A percentile compares a stretch with the other conserved stretches of the same genome.
phyloP scores from a whole-genome alignment of 228 moss, liverwort and hornwort genomes.

The Sphagnum fallax region DNA sequence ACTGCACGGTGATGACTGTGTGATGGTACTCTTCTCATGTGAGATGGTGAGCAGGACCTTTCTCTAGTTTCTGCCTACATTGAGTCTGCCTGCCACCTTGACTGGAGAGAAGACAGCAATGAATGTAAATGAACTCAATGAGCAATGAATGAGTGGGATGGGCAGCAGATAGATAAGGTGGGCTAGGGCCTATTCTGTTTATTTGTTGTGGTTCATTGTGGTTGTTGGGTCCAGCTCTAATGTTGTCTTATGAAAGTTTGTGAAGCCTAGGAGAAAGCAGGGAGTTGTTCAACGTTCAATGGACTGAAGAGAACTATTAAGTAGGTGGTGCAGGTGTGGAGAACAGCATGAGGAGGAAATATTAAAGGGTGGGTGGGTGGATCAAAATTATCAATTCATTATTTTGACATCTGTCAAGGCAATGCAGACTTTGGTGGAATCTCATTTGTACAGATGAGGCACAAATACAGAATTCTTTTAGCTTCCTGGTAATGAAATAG shows the following conservation, averaged over 20 bases:
- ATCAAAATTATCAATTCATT: conserved; percentile 32
- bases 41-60: conserved; percentile 3
- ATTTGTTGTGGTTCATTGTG: not conserved
- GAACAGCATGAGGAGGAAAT: conserved; percentile 28
- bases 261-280: conserved; percentile 2
- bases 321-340: conserved; percentile 19
- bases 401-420: conserved; percentile 51
- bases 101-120: not conserved
- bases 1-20: conserved; percentile 53
- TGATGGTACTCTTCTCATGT: conserved; percentile 14
- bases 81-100: not conserved
- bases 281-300: conserved; percentile 12
- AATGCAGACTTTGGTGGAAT: conserved; percentile 40
- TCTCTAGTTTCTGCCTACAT: not conserved
- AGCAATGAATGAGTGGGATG: conserved; percentile 1
- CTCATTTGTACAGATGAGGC: conserved; percentile 62
- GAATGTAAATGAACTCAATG: not conserved
- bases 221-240: not conserved
- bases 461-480: conserved; percentile 52
- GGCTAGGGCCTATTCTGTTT: not conserved
- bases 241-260: not conserved
- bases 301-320: conserved; percentile 21
- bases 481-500: conserved; percentile 25
- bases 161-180: not conserved
- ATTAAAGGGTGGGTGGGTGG: conserved; percentile 37